These are phyloP conservation scores for Ogataea neopini DNA, from an alignment of 805 yeast genomes.

Conservation along the genomic window DNA sequence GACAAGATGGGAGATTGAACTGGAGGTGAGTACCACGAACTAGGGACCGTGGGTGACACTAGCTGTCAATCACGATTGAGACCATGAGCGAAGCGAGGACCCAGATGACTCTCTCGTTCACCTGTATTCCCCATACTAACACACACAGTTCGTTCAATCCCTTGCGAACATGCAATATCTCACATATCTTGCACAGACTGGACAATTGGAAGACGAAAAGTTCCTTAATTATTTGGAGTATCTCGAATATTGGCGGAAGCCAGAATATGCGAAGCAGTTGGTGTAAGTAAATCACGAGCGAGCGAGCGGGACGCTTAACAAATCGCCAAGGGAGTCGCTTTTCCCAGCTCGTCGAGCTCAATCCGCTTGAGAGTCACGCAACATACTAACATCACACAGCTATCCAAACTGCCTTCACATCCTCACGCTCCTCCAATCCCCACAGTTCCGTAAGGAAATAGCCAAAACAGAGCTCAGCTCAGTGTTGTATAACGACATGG, in stretches of 20 bases:
- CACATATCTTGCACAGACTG: conserved; percentile 82
- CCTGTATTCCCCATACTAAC: no score
- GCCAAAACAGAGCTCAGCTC: conserved; percentile 58
- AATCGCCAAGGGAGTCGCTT: no score
- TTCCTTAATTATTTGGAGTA: conserved; percentile 78
- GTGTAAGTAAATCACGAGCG: conserved; percentile 45
- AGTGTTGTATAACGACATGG: conserved; percentile 73
- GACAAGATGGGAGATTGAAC: conserved; percentile 83
- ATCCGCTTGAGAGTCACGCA: no score
- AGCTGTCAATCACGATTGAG: background rate
- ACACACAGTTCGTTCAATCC: conserved; percentile 76
- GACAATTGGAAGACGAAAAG: conserved; percentile 66
- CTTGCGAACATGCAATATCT: conserved; percentile 87
- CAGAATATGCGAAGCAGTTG: conserved; percentile 65
- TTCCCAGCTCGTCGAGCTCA: no score
- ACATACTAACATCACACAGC: conserved; percentile 29
- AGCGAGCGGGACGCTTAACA: no score
- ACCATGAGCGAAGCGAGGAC: no score
- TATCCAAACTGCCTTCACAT: conserved; percentile 90
- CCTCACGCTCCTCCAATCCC: conserved; percentile 58
- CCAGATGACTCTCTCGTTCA: no score
- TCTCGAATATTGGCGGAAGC: conserved; percentile 81
- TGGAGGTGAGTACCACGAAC: conserved; percentile 61
- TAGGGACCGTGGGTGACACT: no score
- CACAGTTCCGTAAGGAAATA: conserved; percentile 55